phyloP scores from a whole-genome alignment of 192 early-diverging fungal species.

The Pilobolus umbonatus region DNA sequence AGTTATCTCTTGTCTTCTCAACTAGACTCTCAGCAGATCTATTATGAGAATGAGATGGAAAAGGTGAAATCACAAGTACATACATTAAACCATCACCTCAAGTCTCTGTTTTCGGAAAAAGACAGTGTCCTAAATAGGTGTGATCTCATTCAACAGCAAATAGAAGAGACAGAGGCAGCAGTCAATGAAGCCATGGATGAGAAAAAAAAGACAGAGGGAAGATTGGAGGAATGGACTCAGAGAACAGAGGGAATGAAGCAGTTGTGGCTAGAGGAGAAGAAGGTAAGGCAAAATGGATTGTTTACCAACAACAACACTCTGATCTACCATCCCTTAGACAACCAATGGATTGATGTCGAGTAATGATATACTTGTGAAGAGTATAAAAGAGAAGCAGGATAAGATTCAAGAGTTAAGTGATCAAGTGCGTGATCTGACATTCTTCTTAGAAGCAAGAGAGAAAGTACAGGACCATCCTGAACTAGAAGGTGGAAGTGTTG shows the following conservation, averaged over 20 bases:
- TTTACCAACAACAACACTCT: slow-evolving; percentile 19
- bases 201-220: slow-evolving; percentile 46
- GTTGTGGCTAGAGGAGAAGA: slow-evolving; percentile 67
- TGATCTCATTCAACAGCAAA: background rate
- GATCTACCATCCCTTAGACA: slow-evolving; percentile 16
- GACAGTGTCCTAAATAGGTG: slow-evolving; percentile 2
- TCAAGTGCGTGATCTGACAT: slow-evolving; percentile 87
- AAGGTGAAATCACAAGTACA: slow-evolving; percentile 48
- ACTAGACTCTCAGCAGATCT: slow-evolving; percentile 81
- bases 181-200: slow-evolving; percentile 32
- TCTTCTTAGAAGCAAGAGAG: slow-evolving; percentile 78
- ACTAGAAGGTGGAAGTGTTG: slow-evolving; percentile 13
- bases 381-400: slow-evolving; percentile 52
- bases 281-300: slow-evolving; percentile 38
- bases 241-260: slow-evolving; percentile 46
- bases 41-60: slow-evolving; percentile 70
- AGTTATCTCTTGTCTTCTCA: slow-evolving; percentile 81
- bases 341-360: slow-evolving; percentile 50
- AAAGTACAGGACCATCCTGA: slow-evolving; percentile 16
- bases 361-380: slow-evolving; percentile 50
- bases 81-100: slow-evolving; percentile 33
- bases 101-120: background rate
- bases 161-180: background rate
- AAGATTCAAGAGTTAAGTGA: slow-evolving; percentile 73
- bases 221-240: slow-evolving; percentile 55